These are phyloP conservation scores for Metroxylon sagu DNA, from an alignment of 176 grass and related monocot genomes.

Conservation along the genomic window DNA sequence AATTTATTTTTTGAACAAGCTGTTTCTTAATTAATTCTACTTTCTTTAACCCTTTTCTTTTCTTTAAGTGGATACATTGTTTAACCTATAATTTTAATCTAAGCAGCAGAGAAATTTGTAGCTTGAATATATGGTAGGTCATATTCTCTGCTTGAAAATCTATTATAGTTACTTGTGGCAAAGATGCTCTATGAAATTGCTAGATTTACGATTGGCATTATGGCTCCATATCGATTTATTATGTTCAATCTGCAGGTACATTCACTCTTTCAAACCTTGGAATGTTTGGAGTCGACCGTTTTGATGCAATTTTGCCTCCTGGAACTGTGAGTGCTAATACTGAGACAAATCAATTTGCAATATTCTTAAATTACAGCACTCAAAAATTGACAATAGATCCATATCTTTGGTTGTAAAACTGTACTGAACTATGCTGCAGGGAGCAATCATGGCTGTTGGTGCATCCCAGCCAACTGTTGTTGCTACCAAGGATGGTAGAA, in stretches of 20 bases:
- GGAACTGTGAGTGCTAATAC: conserved; percentile 67
- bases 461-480: conserved; percentile 63
- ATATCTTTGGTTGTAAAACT: neutral
- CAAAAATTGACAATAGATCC: neutral
- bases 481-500: conserved; percentile 85
- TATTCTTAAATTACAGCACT: too few species aligned
- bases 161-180: too few species aligned
- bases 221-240: conserved; percentile 18
- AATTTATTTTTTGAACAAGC: too few species aligned
- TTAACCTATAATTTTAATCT: too few species aligned
- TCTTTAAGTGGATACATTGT: too few species aligned
- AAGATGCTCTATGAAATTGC: too few species aligned
- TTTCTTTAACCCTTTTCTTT: too few species aligned
- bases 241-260: conserved; percentile 61
- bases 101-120: too few species aligned
- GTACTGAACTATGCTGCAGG: conserved; percentile 29
- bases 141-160: too few species aligned
- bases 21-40: too few species aligned
- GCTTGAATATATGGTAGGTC: too few species aligned
- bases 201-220: neutral
- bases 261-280: conserved; percentile 97
- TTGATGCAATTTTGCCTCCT: conserved; percentile 98
- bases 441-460: conserved; percentile 93
- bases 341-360: neutral
- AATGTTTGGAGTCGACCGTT: conserved; percentile 96